Conservation (phyloP, 2,329 filamentous ascomycete species). For the Thielaviopsis euricoi region DNA sequence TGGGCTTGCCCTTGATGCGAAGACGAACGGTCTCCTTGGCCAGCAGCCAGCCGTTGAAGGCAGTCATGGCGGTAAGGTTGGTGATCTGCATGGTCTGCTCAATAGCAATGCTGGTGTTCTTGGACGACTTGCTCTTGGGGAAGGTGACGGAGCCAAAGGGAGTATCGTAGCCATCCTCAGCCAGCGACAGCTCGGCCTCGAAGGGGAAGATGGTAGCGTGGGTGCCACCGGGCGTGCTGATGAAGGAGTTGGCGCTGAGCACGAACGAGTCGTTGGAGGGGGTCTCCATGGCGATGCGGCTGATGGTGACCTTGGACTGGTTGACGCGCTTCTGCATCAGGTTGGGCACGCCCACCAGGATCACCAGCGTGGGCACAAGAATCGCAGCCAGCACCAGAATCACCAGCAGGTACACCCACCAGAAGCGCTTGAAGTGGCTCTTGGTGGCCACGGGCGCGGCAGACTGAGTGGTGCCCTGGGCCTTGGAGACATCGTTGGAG, state of each 20-base stretch:
- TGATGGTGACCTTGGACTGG: constrained; percentile 32
- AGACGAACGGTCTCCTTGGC: constrained; percentile 33
- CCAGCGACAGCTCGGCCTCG: constrained; percentile 36
- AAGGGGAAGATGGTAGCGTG: constrained; percentile 36
- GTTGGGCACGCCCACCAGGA: constrained; percentile 38
- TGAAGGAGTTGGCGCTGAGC: constrained; percentile 39
- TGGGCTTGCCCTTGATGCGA: constrained; percentile 34
- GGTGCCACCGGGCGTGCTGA: constrained; percentile 33
- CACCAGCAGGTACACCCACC: constrained; percentile 43
- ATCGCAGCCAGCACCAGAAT: constrained; percentile 32
- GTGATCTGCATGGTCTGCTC: constrained; percentile 30
- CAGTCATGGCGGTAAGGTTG: constrained; percentile 31
- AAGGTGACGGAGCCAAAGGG: constrained; percentile 36
- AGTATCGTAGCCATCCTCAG: constrained; percentile 28
- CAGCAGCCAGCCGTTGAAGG: constrained; percentile 39
- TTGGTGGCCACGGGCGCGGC: constrained; percentile 19
- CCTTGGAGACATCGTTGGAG: constrained; percentile 18
- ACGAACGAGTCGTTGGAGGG: constrained; percentile 27
- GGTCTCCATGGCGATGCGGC: constrained; percentile 32
- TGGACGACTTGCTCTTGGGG: constrained; percentile 32
- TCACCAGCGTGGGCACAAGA: constrained; percentile 38
- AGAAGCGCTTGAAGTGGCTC: constrained; percentile 37
- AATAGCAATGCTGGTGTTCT: constrained; percentile 34
- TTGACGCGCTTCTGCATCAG: constrained; percentile 41
- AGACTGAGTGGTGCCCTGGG: constrained; percentile 17